Conservation (phyloP, 441 rosid species). For the Bocquillonia castaneifolia region DNA sequence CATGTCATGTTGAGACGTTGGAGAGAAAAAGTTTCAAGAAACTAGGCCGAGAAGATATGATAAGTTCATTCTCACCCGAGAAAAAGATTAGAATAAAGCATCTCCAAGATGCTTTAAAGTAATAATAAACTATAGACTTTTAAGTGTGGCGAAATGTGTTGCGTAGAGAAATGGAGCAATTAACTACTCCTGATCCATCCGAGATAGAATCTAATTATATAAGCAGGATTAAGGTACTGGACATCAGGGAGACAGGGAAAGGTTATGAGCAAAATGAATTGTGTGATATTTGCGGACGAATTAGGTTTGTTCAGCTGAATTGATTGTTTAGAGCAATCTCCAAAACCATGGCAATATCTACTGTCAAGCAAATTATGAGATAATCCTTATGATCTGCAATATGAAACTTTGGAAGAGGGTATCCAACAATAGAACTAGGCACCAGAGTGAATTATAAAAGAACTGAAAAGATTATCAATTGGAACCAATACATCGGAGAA, state of each 20-base stretch:
- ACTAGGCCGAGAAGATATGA: background rate
- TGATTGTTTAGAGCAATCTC: background rate
- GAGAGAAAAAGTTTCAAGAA: background rate
- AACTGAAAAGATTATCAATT: background rate
- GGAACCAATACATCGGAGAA: background rate
- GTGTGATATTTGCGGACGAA: background rate
- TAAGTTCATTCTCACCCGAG: background rate
- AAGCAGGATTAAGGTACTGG: background rate
- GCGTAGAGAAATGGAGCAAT: background rate
- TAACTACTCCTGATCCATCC: background rate
- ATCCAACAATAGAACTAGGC: background rate
- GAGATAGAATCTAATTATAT: slow-evolving; percentile 6
- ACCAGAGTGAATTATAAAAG: background rate
- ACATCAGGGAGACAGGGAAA: background rate
- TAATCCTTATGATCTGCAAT: background rate
- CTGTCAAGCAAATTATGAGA: background rate
- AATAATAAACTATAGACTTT: too few relatives aligned
- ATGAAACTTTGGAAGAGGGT: background rate
- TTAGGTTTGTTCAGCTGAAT: background rate
- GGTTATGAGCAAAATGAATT: background rate
- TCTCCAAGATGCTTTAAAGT: background rate
- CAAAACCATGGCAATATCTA: background rate
- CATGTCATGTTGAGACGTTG: background rate
- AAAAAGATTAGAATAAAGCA: background rate
- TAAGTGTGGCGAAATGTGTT: too few relatives aligned